Conservation (phyloP, 495 filamentous ascomycete genomes). For the Parmelia sp. region DNA sequence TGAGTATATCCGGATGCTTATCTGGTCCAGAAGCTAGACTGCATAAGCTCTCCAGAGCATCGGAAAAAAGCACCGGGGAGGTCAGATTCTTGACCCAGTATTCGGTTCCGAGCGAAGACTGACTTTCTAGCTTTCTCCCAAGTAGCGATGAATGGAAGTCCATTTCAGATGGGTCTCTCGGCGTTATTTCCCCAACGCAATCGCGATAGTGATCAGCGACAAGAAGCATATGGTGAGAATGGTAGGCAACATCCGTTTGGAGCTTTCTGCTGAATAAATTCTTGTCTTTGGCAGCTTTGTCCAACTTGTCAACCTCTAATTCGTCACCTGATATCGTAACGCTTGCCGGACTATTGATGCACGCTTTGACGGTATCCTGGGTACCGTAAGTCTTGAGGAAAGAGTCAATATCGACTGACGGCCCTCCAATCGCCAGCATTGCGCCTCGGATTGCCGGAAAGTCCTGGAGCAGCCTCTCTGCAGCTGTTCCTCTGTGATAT, state of each 20-base stretch:
- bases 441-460: not conserved
- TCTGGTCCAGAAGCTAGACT: constrained; percentile 12
- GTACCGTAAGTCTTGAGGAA: not conserved
- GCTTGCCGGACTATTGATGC: constrained; percentile 26
- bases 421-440: not conserved
- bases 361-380: not conserved
- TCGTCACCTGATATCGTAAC: constrained; percentile 48
- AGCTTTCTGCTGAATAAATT: constrained; percentile 27
- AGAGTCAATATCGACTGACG: not conserved
- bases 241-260: constrained; percentile 28
- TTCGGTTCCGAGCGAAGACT: constrained; percentile 20
- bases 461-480: not conserved
- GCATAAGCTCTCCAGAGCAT: constrained; percentile 16
- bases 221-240: constrained; percentile 32
- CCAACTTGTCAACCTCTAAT: not conserved
- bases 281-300: not conserved
- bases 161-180: not conserved
- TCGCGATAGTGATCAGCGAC: constrained; percentile 2
- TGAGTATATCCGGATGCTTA: constrained; percentile 28
- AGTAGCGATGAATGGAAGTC: not conserved
- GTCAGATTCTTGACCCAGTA: constrained; percentile 44
- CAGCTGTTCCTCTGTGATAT: not conserved
- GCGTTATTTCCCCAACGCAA: not conserved
- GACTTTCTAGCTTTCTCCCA: not conserved
- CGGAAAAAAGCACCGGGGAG: constrained; percentile 35